These are phyloP conservation scores for Didymella lethalis DNA, from an alignment of 2,329 filamentous ascomycete genomes.

Conservation along the genomic window DNA sequence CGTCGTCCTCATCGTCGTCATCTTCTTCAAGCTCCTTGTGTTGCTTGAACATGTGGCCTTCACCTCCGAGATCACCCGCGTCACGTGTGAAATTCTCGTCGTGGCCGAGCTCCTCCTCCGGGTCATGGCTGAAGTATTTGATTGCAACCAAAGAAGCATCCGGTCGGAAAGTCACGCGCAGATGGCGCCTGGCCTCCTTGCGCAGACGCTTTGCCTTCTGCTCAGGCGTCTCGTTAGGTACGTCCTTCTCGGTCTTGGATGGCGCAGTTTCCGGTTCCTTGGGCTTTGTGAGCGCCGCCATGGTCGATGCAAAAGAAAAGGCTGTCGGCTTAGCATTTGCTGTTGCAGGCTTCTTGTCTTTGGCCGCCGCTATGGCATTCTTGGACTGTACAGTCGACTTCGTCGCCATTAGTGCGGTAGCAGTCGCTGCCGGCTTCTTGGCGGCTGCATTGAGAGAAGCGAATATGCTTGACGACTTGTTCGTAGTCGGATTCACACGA, in stretches of 20 bases:
- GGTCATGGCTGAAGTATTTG: constrained; percentile 75
- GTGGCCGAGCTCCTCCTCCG: constrained; percentile 73
- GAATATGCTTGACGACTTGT: constrained; percentile 57
- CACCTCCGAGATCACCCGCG: constrained; percentile 74
- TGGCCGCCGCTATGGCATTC: constrained; percentile 27
- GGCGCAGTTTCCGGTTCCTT: constrained; percentile 60
- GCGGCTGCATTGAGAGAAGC: constrained; percentile 55
- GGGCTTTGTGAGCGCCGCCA: constrained; percentile 59
- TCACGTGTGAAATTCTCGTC: constrained; percentile 74
- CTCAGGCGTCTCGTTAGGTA: constrained; percentile 69
- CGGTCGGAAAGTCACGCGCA: constrained; percentile 75
- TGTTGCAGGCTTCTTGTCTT: constrained; percentile 42
- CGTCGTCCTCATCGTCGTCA: constrained; percentile 66
- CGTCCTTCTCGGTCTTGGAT: constrained; percentile 61
- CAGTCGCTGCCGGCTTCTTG: constrained; percentile 51
- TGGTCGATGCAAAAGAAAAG: constrained; percentile 53
- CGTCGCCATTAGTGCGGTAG: constrained; percentile 31
- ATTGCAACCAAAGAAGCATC: constrained; percentile 72
- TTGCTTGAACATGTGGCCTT: constrained; percentile 62
- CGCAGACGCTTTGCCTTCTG: constrained; percentile 72
- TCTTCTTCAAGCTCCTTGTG: constrained; percentile 71
- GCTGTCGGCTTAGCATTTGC: constrained; percentile 39
- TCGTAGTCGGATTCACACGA: constrained; percentile 49
- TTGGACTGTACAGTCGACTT: constrained; percentile 41
- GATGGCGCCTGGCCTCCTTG: constrained; percentile 74